Evolutionary conservation across 768 basidiomycete species (phyloP).

Genomic region (Mycena capillaripes): DNA sequence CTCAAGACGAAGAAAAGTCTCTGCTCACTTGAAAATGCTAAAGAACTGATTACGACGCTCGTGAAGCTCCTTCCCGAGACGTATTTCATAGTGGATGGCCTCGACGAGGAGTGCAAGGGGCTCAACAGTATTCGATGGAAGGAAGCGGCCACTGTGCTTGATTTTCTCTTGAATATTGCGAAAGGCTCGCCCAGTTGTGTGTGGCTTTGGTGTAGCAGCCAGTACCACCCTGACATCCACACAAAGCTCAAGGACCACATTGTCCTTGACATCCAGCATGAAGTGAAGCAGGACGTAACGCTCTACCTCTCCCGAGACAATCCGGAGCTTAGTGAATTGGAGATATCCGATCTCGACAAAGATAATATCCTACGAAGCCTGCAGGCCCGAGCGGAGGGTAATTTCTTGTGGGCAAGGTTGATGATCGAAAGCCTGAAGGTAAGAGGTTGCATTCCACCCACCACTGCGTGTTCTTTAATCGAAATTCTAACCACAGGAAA

Average conservation of each 20-base stretch:
- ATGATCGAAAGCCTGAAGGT: conserved; percentile 13
- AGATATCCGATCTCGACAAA: conserved; percentile 16
- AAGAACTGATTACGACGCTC: conserved; percentile 37
- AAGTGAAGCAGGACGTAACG: conserved; percentile 34
- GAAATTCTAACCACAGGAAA: conserved; percentile 9
- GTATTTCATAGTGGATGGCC: conserved; percentile 45
- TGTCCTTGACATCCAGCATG: conserved; percentile 29
- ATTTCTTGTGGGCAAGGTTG: conserved; percentile 28
- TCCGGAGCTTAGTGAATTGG: conserved; percentile 21
- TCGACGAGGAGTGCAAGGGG: conserved; percentile 42
- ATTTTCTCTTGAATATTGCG: conserved; percentile 37
- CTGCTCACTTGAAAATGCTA: conserved; percentile 28
- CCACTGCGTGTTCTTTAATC: too few species aligned
- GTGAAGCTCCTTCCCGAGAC: conserved; percentile 24
- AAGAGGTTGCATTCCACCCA: too few species aligned
- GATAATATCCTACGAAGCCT: conserved; percentile 14
- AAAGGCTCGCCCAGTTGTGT: conserved; percentile 31
- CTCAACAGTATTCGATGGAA: conserved; percentile 26
- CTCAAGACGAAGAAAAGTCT: conserved; percentile 9
- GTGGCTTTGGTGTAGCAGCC: conserved; percentile 45
- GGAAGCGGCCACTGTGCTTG: conserved; percentile 32
- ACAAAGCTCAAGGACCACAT: conserved; percentile 24
- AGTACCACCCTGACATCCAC: conserved; percentile 33
- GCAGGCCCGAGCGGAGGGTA: conserved; percentile 40
- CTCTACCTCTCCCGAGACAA: conserved; percentile 25